Base-by-base conservation (phyloP, 495 filamentous ascomycete genomes). In the Tricharina praecox region DNA sequence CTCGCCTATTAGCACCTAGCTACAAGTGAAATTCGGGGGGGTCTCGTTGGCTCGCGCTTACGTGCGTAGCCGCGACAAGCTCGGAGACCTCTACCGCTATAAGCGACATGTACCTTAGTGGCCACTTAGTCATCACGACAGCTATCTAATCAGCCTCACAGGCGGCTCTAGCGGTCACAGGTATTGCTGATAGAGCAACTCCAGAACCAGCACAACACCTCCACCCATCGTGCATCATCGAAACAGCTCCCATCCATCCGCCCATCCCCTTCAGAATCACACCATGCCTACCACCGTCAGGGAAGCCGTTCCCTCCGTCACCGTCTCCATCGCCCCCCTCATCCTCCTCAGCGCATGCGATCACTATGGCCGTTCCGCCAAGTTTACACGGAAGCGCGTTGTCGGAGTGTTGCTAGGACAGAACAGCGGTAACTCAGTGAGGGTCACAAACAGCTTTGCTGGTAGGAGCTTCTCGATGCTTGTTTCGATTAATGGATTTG, bases 361-460 rank as follows among this genome's bases (percentile, higher is more conserved):
- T 72, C 90, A 97, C 70, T 97, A 88, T 70, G 90, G 90, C 58
- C 82, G 90, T 47, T 80, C 82, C 61, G 83, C 80, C 50, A 94
- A 86, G 68, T 83, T 80, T 53, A 82, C 82, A 55, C 72, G 73
- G 67, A 94, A 93, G 74, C 81, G 90, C 56, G 92, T 97, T 18
- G 92, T 97, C 2, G 90, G 90, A 56, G 90, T 96, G 50, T 67
- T 97, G 49, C 69, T 97, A 49, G 90, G 90, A 32, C 92, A 97
- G 68, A 94, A 94, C 60, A 79, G 86, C 62, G 87, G 90, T 50
- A 82, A 82, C 64, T 87, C 82, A 64, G 92, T 94, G 55, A 76
- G 92, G 51, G 90, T 96, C 60, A 95, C 90, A 61, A 97, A 97
- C 74, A 93, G 90, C 67, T 97, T 94, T 66, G 90, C 90, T 54